Evolutionary conservation across 2,329 filamentous ascomycete genomes (phyloP).

Genomic region (Talaromyces sp.): DNA sequence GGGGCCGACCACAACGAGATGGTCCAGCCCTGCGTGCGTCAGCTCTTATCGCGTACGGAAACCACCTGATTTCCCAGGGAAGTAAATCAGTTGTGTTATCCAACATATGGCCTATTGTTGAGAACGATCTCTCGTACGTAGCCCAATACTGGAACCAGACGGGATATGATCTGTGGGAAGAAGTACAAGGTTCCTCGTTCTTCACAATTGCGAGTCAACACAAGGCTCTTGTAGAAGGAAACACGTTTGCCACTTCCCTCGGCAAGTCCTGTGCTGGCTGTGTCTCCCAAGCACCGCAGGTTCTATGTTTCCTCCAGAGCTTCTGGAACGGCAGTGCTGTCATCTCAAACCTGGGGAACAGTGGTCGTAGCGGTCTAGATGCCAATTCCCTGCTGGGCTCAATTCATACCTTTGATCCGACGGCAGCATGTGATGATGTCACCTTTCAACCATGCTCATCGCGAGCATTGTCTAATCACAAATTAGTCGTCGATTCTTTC

Average conservation of each 20-base stretch:
- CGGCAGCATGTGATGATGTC: slow-evolving; percentile 58
- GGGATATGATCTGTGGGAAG: slow-evolving; percentile 73
- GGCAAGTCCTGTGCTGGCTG: slow-evolving; percentile 59
- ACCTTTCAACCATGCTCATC: slow-evolving; percentile 74
- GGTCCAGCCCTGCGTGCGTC: slow-evolving; percentile 28
- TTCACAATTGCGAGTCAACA: slow-evolving; percentile 68
- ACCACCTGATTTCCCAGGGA: slow-evolving; percentile 53
- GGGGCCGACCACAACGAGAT: slow-evolving; percentile 67
- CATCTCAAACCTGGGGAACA: slow-evolving; percentile 60
- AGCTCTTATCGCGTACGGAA: slow-evolving; percentile 40
- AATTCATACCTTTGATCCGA: slow-evolving; percentile 65
- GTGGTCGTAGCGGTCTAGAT: slow-evolving; percentile 61
- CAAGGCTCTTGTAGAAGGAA: slow-evolving; percentile 55
- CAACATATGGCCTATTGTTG: slow-evolving; percentile 65
- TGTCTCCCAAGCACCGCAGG: slow-evolving; percentile 59
- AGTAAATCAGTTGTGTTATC: slow-evolving; percentile 53
- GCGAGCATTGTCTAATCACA: slow-evolving; percentile 65
- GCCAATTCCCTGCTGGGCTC: slow-evolving; percentile 63
- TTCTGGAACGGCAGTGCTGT: slow-evolving; percentile 68
- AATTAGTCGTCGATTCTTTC: slow-evolving; percentile 70
- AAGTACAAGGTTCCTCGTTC: slow-evolving; percentile 69
- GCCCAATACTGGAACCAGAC: slow-evolving; percentile 63
- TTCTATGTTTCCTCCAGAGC: slow-evolving; percentile 66
- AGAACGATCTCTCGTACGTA: slow-evolving; percentile 69
- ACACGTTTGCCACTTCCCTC: slow-evolving; percentile 56